Evolutionary conservation across 345 rosid species (phyloP).

Genomic region (Gossypioides kirkii): DNA sequence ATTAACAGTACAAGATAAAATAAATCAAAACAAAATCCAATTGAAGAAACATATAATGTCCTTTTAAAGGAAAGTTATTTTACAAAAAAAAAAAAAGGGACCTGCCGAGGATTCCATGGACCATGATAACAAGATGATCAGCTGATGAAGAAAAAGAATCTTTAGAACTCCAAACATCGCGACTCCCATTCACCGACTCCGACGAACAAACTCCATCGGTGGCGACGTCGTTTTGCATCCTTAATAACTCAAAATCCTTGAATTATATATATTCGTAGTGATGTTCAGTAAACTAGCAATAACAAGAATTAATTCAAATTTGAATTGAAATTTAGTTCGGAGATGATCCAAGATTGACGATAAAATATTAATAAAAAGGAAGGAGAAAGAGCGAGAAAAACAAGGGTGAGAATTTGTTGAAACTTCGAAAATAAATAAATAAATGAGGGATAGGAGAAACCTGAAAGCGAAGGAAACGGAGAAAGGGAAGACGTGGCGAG

Average conservation of each 20-base stretch:
- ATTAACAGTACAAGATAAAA: neutral
- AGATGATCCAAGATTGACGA: neutral
- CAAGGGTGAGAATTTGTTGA: constrained; percentile 5
- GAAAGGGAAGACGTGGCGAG: neutral
- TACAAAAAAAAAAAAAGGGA: neutral
- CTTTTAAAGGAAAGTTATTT: neutral
- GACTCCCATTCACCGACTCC: constrained; percentile 60
- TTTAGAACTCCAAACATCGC: constrained; percentile 69
- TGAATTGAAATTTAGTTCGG: neutral
- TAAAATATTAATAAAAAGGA: neutral
- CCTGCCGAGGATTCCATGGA: constrained; percentile 98
- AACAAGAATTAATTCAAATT: neutral
- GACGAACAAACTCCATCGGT: constrained; percentile 56
- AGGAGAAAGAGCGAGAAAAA: constrained; percentile 9
- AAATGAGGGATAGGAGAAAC: neutral
- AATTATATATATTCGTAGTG: neutral
- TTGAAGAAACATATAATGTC: neutral
- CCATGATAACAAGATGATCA: constrained; percentile 95
- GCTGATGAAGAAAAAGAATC: constrained; percentile 57
- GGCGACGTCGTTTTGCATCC: constrained; percentile 23
- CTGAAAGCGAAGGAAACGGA: neutral
- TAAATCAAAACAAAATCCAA: neutral
- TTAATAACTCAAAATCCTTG: neutral
- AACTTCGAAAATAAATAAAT: neutral
- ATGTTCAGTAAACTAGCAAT: neutral